Evolutionary conservation across 1,139 yeast species (phyloP), one percentile per base, ranked within the genome.

Genomic region (Taiozyma onychis): DNA sequence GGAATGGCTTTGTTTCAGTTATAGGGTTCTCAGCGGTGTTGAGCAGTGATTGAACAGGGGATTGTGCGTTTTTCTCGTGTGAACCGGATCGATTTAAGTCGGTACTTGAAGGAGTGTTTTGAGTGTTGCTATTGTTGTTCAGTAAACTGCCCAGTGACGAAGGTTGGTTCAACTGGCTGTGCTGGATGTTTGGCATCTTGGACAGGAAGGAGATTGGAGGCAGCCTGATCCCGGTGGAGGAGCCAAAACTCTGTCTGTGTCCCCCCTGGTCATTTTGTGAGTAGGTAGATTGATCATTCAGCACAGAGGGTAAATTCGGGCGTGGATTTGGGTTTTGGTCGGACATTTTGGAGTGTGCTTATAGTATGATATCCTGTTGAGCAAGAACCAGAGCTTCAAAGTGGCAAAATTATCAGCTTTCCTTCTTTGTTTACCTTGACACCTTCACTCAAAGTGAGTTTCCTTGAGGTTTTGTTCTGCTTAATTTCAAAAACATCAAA

Each of bases 151-250:
- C 27, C 22, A 39, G 13, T 9, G 28, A 22, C 7, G 28, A 39
- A 6, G 43, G 28, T 6, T 39, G 43, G 28, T 14, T 39, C 16
- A 22, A 22, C 5, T 39, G 43, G 11, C 24, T 22, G 10, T 39
- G 43, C 41, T 46, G 48, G n/a, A 24, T 48, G 43, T 42, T 50
- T 56, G 53, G 43, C 13, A 46, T 27, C 37, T 49, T 56, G 10
- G 57, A 55, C 13, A 59, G 50, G 44, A 59, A 59, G 4, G 64
- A 59, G 11, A 61, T 58, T 9, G 63, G 63, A 10, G 63, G 59
- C 16, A 60, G 48, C 30, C 57, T 44, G 18, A 67, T 66, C 57
- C 48, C 48, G 16, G 44, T 49, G 8, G 48, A 35, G 16, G 42
- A 39, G 18, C 43, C 18, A 22, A 22, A 22, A 13, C 41, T 37